Conservation (phyloP, 768 basidiomycete genomes). For the Mycena rosella region DNA sequence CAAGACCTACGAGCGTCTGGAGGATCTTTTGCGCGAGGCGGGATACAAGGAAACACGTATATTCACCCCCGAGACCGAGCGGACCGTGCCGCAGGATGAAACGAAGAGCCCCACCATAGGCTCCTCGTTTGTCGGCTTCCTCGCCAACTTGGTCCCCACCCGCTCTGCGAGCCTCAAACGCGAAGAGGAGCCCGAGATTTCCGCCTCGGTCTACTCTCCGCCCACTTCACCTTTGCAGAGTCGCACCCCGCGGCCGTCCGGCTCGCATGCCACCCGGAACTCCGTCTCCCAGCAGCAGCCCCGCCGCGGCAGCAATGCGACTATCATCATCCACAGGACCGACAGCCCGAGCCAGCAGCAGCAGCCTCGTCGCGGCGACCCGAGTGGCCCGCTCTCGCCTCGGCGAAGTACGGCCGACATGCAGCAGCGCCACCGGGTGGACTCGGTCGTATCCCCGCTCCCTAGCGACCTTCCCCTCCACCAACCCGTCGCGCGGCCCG, state of each 20-base stretch:
- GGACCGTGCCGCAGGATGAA: constrained; percentile 49
- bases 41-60: constrained; percentile 95
- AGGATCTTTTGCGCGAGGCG: constrained; percentile 87
- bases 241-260: constrained; percentile 35
- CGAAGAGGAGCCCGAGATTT: constrained; percentile 27
- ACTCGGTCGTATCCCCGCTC: constrained; percentile 25
- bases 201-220: constrained; percentile 31
- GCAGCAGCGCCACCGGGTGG: constrained; percentile 24
- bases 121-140: constrained; percentile 74
- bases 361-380: not conserved
- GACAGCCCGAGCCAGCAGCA: not conserved
- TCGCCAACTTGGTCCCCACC: constrained; percentile 70
- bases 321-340: not conserved
- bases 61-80: constrained; percentile 87
- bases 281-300: constrained; percentile 19
- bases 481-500: constrained; percentile 38
- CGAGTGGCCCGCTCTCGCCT: constrained; percentile 6
- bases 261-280: constrained; percentile 25
- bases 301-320: constrained; percentile 21
- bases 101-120: constrained; percentile 52
- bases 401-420: constrained; percentile 28
- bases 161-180: constrained; percentile 40
- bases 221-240: constrained; percentile 32
- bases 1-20: constrained; percentile 84
- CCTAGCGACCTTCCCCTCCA: constrained; percentile 15